Evolutionary conservation across 2,329 filamentous ascomycete species (phyloP).

Genomic region (Claviceps arundinis): DNA sequence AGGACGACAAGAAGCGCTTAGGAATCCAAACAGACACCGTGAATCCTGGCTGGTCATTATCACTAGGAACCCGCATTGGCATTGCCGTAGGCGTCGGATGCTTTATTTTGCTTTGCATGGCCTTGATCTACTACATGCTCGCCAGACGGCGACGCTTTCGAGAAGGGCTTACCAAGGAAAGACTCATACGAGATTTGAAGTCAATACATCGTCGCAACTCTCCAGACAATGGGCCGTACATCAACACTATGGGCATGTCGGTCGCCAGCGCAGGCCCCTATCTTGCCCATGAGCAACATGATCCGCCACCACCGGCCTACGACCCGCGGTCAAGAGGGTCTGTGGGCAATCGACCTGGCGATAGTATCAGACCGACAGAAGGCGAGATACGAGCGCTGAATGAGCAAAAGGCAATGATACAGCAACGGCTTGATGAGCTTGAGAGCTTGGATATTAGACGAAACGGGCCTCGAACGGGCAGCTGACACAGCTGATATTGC

Average conservation of each 20-base stretch:
- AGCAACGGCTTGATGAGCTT: conserved; percentile 22
- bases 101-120: conserved; percentile 18
- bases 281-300: conserved; percentile 2
- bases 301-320: conserved; percentile 21
- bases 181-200: conserved; percentile 6
- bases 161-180: conserved; percentile 8
- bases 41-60: conserved; percentile 10
- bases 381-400: conserved; percentile 20
- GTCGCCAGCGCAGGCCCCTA: neutral
- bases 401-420: conserved; percentile 22
- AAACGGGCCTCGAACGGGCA: neutral
- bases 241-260: conserved; percentile 2
- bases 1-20: conserved; percentile 20
- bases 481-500: neutral
- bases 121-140: conserved; percentile 13
- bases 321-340: conserved; percentile 14
- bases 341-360: conserved; percentile 11
- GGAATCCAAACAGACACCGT: conserved; percentile 20
- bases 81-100: conserved; percentile 21
- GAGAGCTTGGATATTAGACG: conserved; percentile 8
- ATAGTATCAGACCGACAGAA: conserved; percentile 10
- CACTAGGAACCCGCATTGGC: conserved; percentile 20
- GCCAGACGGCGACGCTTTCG: conserved; percentile 12
- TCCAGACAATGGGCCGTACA: neutral
- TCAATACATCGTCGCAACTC: conserved; percentile 2